Evolutionary conservation across 495 filamentous ascomycete genomes (phyloP).

Genomic region (Melanomma pulvis-pyrius): DNA sequence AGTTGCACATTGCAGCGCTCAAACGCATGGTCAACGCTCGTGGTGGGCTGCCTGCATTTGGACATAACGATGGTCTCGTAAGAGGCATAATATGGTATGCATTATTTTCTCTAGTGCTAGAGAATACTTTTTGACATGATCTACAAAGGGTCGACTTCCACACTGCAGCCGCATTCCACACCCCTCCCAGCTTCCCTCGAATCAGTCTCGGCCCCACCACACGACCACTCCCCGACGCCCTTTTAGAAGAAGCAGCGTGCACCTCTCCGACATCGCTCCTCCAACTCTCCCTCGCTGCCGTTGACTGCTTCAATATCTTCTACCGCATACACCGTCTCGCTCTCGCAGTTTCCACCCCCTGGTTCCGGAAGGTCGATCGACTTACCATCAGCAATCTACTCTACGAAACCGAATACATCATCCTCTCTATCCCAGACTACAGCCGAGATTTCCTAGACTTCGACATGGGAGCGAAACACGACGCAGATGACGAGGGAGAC

Average conservation of each 20-base stretch:
- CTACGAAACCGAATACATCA: conserved; percentile 27
- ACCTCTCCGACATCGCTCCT: conserved; percentile 32
- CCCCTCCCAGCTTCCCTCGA: conserved; percentile 20
- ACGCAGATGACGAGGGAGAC: background rate
- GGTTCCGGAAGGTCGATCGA: conserved; percentile 17
- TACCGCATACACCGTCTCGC: conserved; percentile 33
- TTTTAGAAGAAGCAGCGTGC: conserved; percentile 31
- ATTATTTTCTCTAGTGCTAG: background rate
- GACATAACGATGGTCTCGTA: conserved; percentile 31
- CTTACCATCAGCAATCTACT: conserved; percentile 24
- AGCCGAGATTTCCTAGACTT: conserved; percentile 26
- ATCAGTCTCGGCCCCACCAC: conserved; percentile 20
- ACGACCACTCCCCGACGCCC: conserved; percentile 20
- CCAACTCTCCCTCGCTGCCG: conserved; percentile 19
- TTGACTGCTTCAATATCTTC: conserved; percentile 36
- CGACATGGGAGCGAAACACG: background rate
- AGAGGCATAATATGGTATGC: conserved; percentile 30
- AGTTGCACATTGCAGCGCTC: conserved; percentile 32
- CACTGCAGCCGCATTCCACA: conserved; percentile 26
- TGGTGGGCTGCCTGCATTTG: conserved; percentile 27
- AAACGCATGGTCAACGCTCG: conserved; percentile 33
- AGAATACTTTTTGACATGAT: background rate
- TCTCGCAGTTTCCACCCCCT: conserved; percentile 18
- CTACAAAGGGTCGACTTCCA: conserved; percentile 35
- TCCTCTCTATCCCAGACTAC: conserved; percentile 26